phyloP scores from a whole-genome alignment of 1,139 yeast species.

The Eremothecium coryli region DNA sequence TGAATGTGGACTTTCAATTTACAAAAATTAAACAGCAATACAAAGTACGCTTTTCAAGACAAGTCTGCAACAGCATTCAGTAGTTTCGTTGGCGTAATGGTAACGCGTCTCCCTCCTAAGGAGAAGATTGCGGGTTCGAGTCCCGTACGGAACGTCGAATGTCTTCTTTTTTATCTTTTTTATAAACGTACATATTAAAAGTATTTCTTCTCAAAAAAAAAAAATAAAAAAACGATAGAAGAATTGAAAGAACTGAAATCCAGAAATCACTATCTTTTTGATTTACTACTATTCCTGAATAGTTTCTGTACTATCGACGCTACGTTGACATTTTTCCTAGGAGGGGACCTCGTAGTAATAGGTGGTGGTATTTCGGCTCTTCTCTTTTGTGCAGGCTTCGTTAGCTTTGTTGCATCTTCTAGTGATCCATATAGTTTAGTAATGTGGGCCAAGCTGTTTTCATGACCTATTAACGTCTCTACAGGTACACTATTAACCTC shows the following conservation, averaged over 20 bases:
- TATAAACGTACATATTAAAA: too few species aligned
- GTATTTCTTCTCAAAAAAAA: too few species aligned
- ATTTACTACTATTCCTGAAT: too few species aligned
- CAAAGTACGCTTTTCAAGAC: too few species aligned
- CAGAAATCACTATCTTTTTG: too few species aligned
- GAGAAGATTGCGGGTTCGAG: slow-evolving; percentile 96
- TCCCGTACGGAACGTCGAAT: slow-evolving; percentile 83
- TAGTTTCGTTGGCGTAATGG: slow-evolving; percentile 86
- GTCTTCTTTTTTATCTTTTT: slow-evolving; percentile 9
- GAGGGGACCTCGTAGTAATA: not conserved
- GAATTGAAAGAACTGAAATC: too few species aligned
- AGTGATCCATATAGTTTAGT: slow-evolving; percentile 1
- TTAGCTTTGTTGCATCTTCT: slow-evolving; percentile 1
- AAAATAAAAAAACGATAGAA: too few species aligned
- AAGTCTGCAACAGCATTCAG: too few species aligned
- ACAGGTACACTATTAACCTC: slow-evolving; percentile 4
- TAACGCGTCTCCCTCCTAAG: slow-evolving; percentile 95
- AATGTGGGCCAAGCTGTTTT: slow-evolving; percentile 3
- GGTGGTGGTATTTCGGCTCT: not conserved
- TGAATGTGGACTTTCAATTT: too few species aligned
- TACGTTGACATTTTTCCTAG: not conserved
- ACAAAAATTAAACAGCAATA: too few species aligned
- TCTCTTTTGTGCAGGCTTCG: not conserved
- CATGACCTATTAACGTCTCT: slow-evolving; percentile 5
- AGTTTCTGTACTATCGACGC: slow-evolving; percentile 2